Conservation (phyloP, 2,329 filamentous ascomycete species). For the Thielaviopsis populi region DNA sequence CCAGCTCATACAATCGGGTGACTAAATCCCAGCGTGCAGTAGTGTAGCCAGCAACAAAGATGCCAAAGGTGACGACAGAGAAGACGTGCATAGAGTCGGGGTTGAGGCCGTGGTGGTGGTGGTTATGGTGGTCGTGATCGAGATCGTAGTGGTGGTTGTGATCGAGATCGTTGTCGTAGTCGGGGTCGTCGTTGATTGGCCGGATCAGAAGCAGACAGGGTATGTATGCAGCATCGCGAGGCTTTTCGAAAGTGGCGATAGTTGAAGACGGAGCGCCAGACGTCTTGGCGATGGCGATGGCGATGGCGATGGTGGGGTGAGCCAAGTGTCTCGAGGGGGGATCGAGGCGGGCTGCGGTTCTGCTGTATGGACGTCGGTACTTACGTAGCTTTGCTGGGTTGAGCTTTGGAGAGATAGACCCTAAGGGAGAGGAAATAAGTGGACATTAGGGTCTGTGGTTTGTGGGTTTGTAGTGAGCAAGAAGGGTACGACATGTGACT, state of each 20-base stretch:
- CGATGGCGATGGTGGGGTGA: neutral
- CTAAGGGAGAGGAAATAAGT: too few relatives aligned
- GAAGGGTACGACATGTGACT: too few relatives aligned
- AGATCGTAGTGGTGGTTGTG: too few relatives aligned
- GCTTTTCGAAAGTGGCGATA: neutral
- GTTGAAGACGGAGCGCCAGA: neutral
- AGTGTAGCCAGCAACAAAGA: constrained; percentile 99
- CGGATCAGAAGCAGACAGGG: constrained; percentile 6
- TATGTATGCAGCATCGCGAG: constrained; percentile 10
- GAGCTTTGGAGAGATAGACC: too few relatives aligned
- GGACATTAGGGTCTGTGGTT: neutral
- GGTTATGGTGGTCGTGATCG: too few relatives aligned
- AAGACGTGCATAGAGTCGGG: constrained; percentile 90
- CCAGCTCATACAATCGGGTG: constrained; percentile 89
- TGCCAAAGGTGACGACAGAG: constrained; percentile 85
- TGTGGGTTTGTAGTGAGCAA: neutral
- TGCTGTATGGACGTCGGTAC: too few relatives aligned
- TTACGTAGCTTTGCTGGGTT: too few relatives aligned
- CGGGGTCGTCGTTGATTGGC: neutral
- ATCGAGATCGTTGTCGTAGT: constrained; percentile 21
- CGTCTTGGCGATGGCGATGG: neutral
- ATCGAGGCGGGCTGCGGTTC: too few relatives aligned
- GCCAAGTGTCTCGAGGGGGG: too few relatives aligned
- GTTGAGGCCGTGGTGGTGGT: too few relatives aligned
- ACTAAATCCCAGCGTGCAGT: constrained; percentile 98